Evolutionary conservation across 148 eudicot genomes (phyloP).

Genomic region (Nyssa sinensis): DNA sequence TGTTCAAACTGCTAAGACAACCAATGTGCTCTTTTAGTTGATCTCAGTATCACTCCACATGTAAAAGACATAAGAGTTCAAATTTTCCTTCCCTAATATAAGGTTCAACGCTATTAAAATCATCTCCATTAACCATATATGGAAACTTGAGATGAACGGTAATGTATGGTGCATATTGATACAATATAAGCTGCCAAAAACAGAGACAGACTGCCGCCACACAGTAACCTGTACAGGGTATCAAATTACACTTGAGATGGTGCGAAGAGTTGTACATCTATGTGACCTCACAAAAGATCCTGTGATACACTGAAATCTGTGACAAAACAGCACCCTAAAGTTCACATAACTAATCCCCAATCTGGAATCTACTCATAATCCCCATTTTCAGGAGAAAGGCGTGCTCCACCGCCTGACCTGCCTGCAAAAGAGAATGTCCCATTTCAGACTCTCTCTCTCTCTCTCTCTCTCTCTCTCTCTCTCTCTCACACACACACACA

Average conservation of each 20-base stretch:
- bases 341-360: not conserved
- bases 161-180: not conserved
- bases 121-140: too few species aligned
- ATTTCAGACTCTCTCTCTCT: not conserved
- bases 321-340: not conserved
- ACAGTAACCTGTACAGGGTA: not conserved
- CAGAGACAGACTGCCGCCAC: not conserved
- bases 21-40: too few species aligned
- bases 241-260: not conserved
- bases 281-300: not conserved
- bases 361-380: constrained; percentile 28
- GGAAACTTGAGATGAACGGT: too few species aligned
- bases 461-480: not conserved
- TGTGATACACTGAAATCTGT: not conserved
- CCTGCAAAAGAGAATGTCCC: constrained; percentile 22
- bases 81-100: too few species aligned
- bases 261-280: constrained; percentile 1
- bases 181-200: not conserved
- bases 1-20: too few species aligned
- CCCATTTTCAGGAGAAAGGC: constrained; percentile 39
- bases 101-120: too few species aligned
- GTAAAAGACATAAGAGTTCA: too few species aligned
- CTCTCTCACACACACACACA: not conserved
- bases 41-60: too few species aligned
- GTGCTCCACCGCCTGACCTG: constrained; percentile 23